phyloP scores from a whole-genome alignment of 2,329 filamentous ascomycete genomes.

The Ustulina deusta region DNA sequence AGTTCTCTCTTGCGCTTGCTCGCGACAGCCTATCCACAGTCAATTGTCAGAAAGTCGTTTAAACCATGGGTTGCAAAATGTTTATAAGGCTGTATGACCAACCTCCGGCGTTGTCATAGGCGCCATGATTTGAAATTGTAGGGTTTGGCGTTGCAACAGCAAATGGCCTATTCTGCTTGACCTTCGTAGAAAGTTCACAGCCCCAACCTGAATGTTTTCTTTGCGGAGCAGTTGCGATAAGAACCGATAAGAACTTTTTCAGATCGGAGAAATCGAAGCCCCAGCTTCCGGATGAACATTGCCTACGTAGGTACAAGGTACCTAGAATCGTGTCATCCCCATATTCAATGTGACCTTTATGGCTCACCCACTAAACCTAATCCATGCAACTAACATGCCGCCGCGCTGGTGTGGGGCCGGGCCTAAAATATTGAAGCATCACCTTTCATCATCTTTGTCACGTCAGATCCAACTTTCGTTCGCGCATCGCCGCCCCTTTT shows the following conservation, averaged over 20 bases:
- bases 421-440: conserved; percentile 29
- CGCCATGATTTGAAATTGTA: conserved; percentile 45
- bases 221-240: conserved; percentile 46
- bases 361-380: neutral
- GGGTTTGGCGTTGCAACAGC: conserved; percentile 18
- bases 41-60: conserved; percentile 33
- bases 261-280: conserved; percentile 11
- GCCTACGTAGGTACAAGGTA: neutral
- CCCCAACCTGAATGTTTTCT: conserved; percentile 41
- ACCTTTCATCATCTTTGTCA: conserved; percentile 29
- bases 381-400: neutral
- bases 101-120: conserved; percentile 45
- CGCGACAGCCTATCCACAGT: conserved; percentile 48
- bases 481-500: conserved; percentile 1
- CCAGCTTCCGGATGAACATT: conserved; percentile 10
- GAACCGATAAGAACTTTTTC: conserved; percentile 45
- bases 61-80: neutral
- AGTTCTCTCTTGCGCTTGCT: conserved; percentile 63
- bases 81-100: conserved; percentile 26
- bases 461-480: conserved; percentile 11
- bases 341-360: no score
- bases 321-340: no score
- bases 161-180: conserved; percentile 12
- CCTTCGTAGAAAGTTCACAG: conserved; percentile 44
- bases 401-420: conserved; percentile 25